Conservation (phyloP, 805 yeast genomes). For the Candida ficus region DNA sequence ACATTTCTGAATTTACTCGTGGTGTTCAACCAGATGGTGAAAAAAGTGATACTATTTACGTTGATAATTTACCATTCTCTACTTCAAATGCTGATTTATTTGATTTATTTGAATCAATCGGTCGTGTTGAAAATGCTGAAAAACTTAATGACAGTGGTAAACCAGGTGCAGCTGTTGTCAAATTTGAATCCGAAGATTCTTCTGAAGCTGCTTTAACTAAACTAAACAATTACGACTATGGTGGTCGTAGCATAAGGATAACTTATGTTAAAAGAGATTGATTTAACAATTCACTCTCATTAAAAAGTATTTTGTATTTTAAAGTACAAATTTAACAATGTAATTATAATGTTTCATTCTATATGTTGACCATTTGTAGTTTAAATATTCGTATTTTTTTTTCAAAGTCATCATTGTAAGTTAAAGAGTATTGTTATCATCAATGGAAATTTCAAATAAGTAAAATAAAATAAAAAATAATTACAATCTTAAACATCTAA, state of each 20-base stretch:
- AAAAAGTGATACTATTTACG: conserved; percentile 58
- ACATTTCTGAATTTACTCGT: conserved; percentile 49
- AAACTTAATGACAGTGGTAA: conserved; percentile 54
- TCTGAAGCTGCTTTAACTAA: conserved; percentile 74
- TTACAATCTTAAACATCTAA: too few relatives aligned
- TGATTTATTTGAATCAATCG: conserved; percentile 83
- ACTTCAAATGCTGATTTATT: conserved; percentile 81
- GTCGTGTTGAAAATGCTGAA: conserved; percentile 71
- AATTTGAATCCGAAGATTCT: conserved; percentile 57
- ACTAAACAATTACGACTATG: conserved; percentile 77
- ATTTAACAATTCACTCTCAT: too few relatives aligned
- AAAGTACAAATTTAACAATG: neutral
- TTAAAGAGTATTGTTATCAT: too few relatives aligned
- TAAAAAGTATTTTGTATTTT: neutral
- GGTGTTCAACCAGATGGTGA: conserved; percentile 60
- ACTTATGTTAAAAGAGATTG: conserved; percentile 47
- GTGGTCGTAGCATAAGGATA: conserved; percentile 67
- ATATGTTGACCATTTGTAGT: too few relatives aligned
- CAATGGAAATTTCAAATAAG: too few relatives aligned
- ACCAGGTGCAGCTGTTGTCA: conserved; percentile 85
- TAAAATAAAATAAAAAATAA: too few relatives aligned
- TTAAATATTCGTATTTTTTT: too few relatives aligned
- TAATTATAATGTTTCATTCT: neutral
- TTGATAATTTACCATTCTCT: conserved; percentile 79
- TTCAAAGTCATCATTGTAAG: too few relatives aligned